These are phyloP conservation scores for Zalaria sp. DNA, from an alignment of 2,329 filamentous ascomycete species.

Conservation along the genomic window DNA sequence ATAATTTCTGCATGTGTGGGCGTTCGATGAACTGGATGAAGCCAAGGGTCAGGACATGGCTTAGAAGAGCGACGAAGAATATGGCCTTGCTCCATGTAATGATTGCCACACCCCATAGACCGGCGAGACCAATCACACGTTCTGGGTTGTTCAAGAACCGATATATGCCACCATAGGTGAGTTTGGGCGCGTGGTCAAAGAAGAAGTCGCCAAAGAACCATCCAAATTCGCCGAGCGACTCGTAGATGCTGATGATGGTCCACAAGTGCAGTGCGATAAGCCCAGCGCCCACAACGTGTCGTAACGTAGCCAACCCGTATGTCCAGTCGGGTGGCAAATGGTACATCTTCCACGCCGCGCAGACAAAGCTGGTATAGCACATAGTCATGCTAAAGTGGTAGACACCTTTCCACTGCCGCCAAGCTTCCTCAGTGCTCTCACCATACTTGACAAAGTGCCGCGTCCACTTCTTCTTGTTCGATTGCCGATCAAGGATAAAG, in stretches of 20 bases:
- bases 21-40: constrained; percentile 92
- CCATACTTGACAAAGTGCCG: constrained; percentile 96
- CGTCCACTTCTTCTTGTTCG: constrained; percentile 85
- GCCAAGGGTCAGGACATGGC: constrained; percentile 69
- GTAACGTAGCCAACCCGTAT: constrained; percentile 70
- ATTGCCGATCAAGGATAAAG: constrained; percentile 71
- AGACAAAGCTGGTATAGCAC: constrained; percentile 78
- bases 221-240: constrained; percentile 90
- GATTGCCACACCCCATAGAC: constrained; percentile 87
- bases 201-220: constrained; percentile 99
- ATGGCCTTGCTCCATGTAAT: constrained; percentile 84
- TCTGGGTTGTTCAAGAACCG: constrained; percentile 97
- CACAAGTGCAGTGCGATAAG: constrained; percentile 80
- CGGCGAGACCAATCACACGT: constrained; percentile 80
- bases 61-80: constrained; percentile 72
- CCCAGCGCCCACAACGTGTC: constrained; percentile 71
- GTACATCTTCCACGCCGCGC: constrained; percentile 95
- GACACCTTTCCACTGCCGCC: constrained; percentile 94
- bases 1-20: constrained; percentile 96
- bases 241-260: constrained; percentile 87
- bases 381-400: constrained; percentile 87
- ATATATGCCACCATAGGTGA: constrained; percentile 95
- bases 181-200: constrained; percentile 74
- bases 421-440: constrained; percentile 78
- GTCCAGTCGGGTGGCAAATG: constrained; percentile 72